phyloP scores from a whole-genome alignment of 2,329 filamentous ascomycete species.

The Epichloe coenophiala region DNA sequence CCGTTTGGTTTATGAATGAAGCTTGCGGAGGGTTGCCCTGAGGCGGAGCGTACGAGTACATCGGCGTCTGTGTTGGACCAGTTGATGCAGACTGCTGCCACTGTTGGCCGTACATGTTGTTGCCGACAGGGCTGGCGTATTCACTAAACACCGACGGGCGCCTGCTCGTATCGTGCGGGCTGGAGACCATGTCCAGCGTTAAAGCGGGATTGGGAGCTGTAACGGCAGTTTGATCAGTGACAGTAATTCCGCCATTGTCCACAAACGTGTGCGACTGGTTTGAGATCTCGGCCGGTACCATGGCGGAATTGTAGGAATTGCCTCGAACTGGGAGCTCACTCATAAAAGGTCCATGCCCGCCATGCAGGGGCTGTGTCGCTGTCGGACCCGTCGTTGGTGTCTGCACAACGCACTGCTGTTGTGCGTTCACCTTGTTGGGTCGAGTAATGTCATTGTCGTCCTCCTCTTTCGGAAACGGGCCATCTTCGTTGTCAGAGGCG shows the following conservation, averaged over 20 bases:
- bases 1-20: slow-evolving; percentile 18
- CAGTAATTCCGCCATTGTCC: slow-evolving; percentile 22
- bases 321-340: slow-evolving; percentile 31
- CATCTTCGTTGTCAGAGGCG: slow-evolving; percentile 33
- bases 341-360: slow-evolving; percentile 23
- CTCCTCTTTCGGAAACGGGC: slow-evolving; percentile 25
- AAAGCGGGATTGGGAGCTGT: slow-evolving; percentile 22
- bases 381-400: slow-evolving; percentile 23
- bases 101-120: slow-evolving; percentile 26
- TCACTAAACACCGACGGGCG: slow-evolving; percentile 34
- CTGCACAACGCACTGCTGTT: slow-evolving; percentile 22
- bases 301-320: slow-evolving; percentile 25
- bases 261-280: slow-evolving; percentile 28
- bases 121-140: slow-evolving; percentile 26
- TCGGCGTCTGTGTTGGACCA: slow-evolving; percentile 24
- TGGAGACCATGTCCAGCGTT: slow-evolving; percentile 32
- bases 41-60: slow-evolving; percentile 34
- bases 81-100: slow-evolving; percentile 31
- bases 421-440: slow-evolving; percentile 17
- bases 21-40: slow-evolving; percentile 18
- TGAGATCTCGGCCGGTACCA: slow-evolving; percentile 28
- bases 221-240: slow-evolving; percentile 21
- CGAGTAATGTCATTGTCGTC: slow-evolving; percentile 28
- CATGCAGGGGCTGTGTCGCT: slow-evolving; percentile 18
- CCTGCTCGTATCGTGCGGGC: slow-evolving; percentile 30